Conservation (phyloP, 2,329 filamentous ascomycete species). For the Colletotrichum sp. region DNA sequence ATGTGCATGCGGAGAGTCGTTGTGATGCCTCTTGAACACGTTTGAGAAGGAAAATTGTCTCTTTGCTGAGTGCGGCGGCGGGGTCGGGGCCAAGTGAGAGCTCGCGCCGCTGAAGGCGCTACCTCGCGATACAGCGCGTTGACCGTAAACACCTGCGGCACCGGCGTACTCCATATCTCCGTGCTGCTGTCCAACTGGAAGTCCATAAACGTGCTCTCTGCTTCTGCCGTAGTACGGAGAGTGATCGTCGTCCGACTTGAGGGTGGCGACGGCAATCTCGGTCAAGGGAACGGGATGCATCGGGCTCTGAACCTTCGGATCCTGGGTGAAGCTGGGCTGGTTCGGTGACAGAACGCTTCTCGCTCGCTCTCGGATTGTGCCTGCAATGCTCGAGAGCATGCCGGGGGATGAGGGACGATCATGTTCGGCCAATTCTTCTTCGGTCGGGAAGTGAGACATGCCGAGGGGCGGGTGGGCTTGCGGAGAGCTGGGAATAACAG, state of each 20-base stretch:
- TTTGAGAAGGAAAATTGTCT: constrained; percentile 94
- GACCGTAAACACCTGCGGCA: constrained; percentile 42
- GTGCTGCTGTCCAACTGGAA: constrained; percentile 44
- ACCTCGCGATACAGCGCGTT: constrained; percentile 40
- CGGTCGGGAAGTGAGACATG: constrained; percentile 82
- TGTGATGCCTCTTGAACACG: constrained; percentile 69
- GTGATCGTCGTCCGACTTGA: constrained; percentile 49
- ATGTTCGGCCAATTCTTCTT: constrained; percentile 64
- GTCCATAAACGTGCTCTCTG: constrained; percentile 49
- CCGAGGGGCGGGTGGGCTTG: constrained; percentile 75
- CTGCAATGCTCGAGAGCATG: constrained; percentile 61
- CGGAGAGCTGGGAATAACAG: constrained; percentile 9
- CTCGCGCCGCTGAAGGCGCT: constrained; percentile 46
- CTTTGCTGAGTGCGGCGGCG: constrained; percentile 65
- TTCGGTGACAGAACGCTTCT: constrained; percentile 43
- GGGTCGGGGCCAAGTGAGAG: constrained; percentile 57
- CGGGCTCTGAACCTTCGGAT: constrained; percentile 53
- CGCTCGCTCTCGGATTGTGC: constrained; percentile 56
- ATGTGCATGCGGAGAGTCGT: constrained; percentile 32
- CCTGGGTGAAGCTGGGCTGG: constrained; percentile 43
- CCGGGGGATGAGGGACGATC: constrained; percentile 51
- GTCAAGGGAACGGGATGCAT: constrained; percentile 68
- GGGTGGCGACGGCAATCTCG: constrained; percentile 58
- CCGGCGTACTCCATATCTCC: constrained; percentile 55
- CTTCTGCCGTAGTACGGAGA: constrained; percentile 42